Evolutionary conservation across 805 yeast species (phyloP), one percentile per base, ranked within the genome.

Genomic region (Zygosaccharomyces bisporus): DNA sequence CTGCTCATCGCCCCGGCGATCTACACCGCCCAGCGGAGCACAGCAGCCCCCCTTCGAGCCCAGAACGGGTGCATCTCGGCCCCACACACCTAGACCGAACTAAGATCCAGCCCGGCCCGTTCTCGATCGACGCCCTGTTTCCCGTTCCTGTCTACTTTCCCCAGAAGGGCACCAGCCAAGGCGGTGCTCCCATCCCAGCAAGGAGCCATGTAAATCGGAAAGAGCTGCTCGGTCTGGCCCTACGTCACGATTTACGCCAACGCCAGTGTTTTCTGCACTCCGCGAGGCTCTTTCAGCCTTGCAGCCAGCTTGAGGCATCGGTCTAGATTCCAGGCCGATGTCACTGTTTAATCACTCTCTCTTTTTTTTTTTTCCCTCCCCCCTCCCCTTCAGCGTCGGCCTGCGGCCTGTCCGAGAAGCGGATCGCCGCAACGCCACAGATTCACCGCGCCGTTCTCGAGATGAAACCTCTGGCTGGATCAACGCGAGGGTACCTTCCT

Each of bases 401-500:
- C 25, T 21, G 9, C 25, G 20, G 18, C 10, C 21, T 16, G 19
- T 17, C 20, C 23, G 40, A 18, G 27, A 32, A 30, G 30, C 40
- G 32, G n/a, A n/a, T 17, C 23, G 30, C 32, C 16, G 32, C 40
- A 37, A 37, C 40, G 40, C 40, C 40, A 37, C 40, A 25, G 24
- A n/a, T 18, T 23, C 12, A 9, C 30, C 27, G 40, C 24, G 13
- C 40, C 40, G 40, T 37, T 24, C 40, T 37, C 40, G 33, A 37
- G 40, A 24, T 37, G 40, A 37, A 37, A 37, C 40, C 13, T 29
- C 23, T 37, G 40, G 40, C 40, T 37, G 40, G 40, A 37, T 37
- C 40, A 16, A 37, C 40, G 40, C 40, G 40, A 16, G 25, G 9
- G 25, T n/a, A n/a, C n/a, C 25, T 24, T 10, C 20, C 32, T 37